Evolutionary conservation across 1,284 basidiomycete species (phyloP), one percentile per base, ranked within the genome.

Genomic region (Irpex sp.): DNA sequence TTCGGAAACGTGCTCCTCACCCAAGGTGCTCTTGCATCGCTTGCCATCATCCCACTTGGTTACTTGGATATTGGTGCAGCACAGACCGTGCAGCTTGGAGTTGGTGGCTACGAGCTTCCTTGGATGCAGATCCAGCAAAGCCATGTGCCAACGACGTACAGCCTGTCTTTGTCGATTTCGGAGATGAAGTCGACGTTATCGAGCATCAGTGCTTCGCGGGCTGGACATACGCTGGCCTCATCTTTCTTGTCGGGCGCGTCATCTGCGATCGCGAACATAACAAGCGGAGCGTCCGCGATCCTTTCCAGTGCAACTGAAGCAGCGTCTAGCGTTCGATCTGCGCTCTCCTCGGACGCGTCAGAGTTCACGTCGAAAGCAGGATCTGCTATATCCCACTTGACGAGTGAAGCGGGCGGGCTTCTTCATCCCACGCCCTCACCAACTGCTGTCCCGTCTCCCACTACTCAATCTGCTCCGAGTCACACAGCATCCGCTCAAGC

Each of bases 1-100:
- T 80, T 89, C 61, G 70, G 72, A 1, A 80, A 87, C 56, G 88
- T 90, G 5, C 65, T 84, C 15, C 76, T 90, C 37, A 80, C 81
- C 0, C 75, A 87, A 69, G 88, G 88, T 5, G 83, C 81, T 1
- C 26, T 82, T 5, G 76, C 70, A 0, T 83, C 87, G 4, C 76
- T 89, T 4, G 77, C 64, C 3, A 87, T 89, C 65, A 81, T 89
- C 54, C 79, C 83, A 0, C 70, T 81, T 5, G 81, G 78, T 8
- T 71, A 76, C 56, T 74, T 90, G 56, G 88, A 89, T 63, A 74
- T 89, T 26, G 74, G 73, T 39, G 74, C 81, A 3, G 82, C 77
- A 6, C 72, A 77, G 21, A 87, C 86, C 1, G 72, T 81, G 36
- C 77, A 76, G 71, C 9, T 57, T n/a, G 62, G 62, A 15, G 53